Evolutionary conservation across 768 basidiomycete genomes (phyloP).

Genomic region (Naganishia randhawae): DNA sequence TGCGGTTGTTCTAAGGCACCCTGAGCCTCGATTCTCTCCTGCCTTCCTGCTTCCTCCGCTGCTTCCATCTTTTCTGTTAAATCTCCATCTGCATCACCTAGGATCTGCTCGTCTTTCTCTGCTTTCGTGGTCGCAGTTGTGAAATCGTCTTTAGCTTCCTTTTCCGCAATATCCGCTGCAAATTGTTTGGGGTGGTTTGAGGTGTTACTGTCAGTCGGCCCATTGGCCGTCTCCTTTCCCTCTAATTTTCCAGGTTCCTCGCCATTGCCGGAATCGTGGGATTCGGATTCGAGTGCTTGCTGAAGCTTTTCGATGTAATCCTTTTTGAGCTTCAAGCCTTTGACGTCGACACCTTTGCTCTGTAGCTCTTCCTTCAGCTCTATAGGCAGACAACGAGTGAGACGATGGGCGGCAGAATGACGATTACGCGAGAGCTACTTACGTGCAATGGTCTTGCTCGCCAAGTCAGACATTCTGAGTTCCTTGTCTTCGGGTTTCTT

Average conservation of each 20-base stretch:
- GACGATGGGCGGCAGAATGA: neutral
- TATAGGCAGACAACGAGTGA: neutral
- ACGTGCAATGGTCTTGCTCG: conserved; percentile 11
- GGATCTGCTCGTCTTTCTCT: conserved; percentile 19
- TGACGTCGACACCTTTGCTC: conserved; percentile 41
- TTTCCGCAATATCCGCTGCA: neutral
- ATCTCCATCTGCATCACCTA: conserved; percentile 26
- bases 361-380: conserved; percentile 48
- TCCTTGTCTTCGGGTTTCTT: neutral
- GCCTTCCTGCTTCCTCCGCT: conserved; percentile 28
- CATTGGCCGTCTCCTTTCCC: conserved; percentile 26
- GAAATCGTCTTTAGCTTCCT: conserved; percentile 2
- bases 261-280: neutral
- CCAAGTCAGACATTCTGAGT: neutral
- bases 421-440: neutral
- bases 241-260: neutral
- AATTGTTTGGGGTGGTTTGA: neutral
- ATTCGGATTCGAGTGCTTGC: neutral
- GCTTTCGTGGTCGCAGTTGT: conserved; percentile 7
- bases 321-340: conserved; percentile 44
- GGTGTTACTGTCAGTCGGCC: neutral
- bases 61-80: conserved; percentile 39
- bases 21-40: conserved; percentile 25
- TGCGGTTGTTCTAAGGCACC: neutral
- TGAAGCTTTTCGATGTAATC: conserved; percentile 32